Percentiles rank a stretch among this genome's conserved stretches.
Evolutionary conservation across 208 protist species (phyloP).

Genomic region (Acanthamoeba culbertsoni): DNA sequence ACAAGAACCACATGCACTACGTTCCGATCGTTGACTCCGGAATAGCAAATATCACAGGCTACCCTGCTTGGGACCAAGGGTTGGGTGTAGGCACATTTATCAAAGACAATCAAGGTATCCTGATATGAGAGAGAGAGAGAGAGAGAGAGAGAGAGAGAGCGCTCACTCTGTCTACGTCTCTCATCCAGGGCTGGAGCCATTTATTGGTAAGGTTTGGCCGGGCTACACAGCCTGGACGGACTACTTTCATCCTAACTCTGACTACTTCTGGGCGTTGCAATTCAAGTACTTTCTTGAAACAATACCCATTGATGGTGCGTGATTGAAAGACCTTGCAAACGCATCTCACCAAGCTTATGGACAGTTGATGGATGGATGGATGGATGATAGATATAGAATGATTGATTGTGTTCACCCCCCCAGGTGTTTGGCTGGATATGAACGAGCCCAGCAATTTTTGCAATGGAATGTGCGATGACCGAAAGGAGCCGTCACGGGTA

Average conservation of each 20-base stretch:
- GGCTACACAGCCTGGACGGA: constrained; percentile 82
- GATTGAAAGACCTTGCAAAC: neutral
- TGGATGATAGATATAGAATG: too few relatives aligned
- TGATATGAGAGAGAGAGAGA: too few relatives aligned
- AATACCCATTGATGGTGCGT: constrained; percentile 75
- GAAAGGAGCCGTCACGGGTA: neutral
- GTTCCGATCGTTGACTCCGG: constrained; percentile 58
- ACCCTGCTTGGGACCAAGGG: constrained; percentile 64
- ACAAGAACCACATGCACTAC: constrained; percentile 59
- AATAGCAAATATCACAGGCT: neutral
- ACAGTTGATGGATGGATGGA: neutral
- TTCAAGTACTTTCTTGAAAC: constrained; percentile 69
- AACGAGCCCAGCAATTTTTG: constrained; percentile 87
- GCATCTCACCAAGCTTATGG: neutral
- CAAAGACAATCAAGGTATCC: too few relatives aligned
- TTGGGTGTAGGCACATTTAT: constrained; percentile 68
- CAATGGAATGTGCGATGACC: constrained; percentile 60
- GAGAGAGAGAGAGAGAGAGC: too few relatives aligned
- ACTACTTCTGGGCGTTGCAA: constrained; percentile 72
- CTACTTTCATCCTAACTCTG: constrained; percentile 75
- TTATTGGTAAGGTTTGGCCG: constrained; percentile 74
- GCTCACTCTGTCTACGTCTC: too few relatives aligned
- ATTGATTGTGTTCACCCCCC: neutral
- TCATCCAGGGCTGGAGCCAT: too few relatives aligned
- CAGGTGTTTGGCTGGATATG: constrained; percentile 88